A percentile compares a stretch with the other conserved stretches of the same genome.
Conservation (phyloP, 108 stramenopile genomes). For the Discostella pseudostelligera region DNA sequence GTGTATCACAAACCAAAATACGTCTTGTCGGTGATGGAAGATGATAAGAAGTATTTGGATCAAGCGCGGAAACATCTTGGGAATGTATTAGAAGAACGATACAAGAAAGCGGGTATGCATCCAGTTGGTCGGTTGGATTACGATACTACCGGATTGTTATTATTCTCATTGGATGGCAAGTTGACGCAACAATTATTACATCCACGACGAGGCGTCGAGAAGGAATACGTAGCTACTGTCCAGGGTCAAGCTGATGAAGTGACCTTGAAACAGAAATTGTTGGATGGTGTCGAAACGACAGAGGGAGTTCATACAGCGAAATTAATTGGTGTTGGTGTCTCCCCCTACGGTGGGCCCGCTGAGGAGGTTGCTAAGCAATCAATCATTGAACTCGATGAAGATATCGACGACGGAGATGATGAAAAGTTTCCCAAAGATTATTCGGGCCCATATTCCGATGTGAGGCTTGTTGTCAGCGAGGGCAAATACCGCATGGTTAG, state of each 20-base stretch:
- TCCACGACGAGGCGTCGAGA: constrained; percentile 68
- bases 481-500: constrained; percentile 89
- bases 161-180: constrained; percentile 72
- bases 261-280: constrained; percentile 46
- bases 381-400: too few species aligned
- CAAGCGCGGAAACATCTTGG: constrained; percentile 49
- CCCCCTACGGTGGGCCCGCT: constrained; percentile 33
- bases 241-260: constrained; percentile 58
- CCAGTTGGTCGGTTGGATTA: constrained; percentile 87
- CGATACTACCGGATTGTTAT: constrained; percentile 78
- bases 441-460: constrained; percentile 53
- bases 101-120: constrained; percentile 62
- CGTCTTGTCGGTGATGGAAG: constrained; percentile 74
- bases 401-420: constrained; percentile 25
- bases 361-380: constrained; percentile 40
- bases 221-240: constrained; percentile 82
- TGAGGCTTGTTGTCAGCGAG: constrained; percentile 72
- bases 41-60: constrained; percentile 52
- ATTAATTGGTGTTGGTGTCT: constrained; percentile 47
- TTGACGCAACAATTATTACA: constrained; percentile 80
- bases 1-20: constrained; percentile 86
- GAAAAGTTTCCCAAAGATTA: constrained; percentile 40
- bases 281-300: constrained; percentile 64
- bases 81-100: constrained; percentile 29
- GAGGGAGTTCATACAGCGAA: constrained; percentile 64